Evolutionary conservation across 768 basidiomycete genomes (phyloP).

Genomic region (Lentinula boryana): DNA sequence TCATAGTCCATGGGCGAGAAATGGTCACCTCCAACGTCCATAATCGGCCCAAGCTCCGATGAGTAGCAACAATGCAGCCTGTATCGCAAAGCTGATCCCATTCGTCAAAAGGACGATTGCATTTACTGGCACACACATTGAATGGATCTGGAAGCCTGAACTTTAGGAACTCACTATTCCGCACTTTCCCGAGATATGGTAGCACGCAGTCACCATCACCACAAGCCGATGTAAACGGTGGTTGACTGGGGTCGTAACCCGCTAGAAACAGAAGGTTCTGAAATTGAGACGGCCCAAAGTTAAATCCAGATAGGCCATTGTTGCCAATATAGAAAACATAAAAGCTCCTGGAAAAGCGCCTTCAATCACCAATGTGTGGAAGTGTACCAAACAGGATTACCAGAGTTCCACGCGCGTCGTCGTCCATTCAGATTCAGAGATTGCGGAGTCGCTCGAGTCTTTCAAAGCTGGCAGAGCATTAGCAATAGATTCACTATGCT

Average conservation of each 20-base stretch:
- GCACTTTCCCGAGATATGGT: conserved; percentile 54
- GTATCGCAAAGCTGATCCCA: conserved; percentile 73
- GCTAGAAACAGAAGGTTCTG: conserved; percentile 68
- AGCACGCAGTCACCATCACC: conserved; percentile 52
- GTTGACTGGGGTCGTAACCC: conserved; percentile 62
- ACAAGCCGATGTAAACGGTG: conserved; percentile 49
- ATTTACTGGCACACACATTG: conserved; percentile 41
- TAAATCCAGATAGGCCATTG: conserved; percentile 47
- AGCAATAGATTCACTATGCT: background rate
- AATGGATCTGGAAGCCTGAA: background rate
- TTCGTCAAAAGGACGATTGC: conserved; percentile 76
- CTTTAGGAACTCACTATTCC: conserved; percentile 43
- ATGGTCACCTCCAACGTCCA: conserved; percentile 61
- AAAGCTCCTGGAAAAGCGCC: conserved; percentile 31
- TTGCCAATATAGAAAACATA: conserved; percentile 64
- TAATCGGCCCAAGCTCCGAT: conserved; percentile 82
- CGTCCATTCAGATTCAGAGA: too few relatives aligned
- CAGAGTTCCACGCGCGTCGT: conserved; percentile 1
- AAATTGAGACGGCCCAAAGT: conserved; percentile 71
- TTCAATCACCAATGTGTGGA: background rate
- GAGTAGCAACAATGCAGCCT: conserved; percentile 56
- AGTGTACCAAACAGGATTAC: background rate
- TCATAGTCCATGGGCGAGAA: background rate
- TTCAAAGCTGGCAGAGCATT: background rate
- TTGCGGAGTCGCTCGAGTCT: background rate